A percentile compares a stretch with the other conserved stretches of the same genome.
Conservation (phyloP, 805 yeast species). For the Saturnispora halmiae region DNA sequence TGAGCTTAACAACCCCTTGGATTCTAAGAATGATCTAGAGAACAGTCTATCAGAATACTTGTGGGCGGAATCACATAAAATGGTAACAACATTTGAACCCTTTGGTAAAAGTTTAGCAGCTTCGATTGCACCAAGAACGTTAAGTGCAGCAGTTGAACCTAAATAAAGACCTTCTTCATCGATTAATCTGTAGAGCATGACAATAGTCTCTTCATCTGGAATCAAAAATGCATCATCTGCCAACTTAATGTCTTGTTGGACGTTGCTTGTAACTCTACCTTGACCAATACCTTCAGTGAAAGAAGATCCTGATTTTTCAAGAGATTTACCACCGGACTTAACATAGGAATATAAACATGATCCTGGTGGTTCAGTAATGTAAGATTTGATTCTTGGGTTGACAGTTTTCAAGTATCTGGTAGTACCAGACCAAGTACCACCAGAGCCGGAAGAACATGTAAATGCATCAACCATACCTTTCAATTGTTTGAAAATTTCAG, state of each 20-base stretch:
- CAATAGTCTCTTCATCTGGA: conserved; percentile 72
- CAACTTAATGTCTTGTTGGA: conserved; percentile 59
- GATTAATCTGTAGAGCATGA: conserved; percentile 71
- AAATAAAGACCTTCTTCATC: conserved; percentile 86
- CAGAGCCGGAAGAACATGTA: conserved; percentile 89
- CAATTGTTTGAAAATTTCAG: conserved; percentile 84
- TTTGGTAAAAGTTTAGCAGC: conserved; percentile 72
- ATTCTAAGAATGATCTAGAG: conserved; percentile 65
- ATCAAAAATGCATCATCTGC: conserved; percentile 76
- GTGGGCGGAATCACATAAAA: conserved; percentile 87
- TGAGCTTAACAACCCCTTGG: conserved; percentile 53
- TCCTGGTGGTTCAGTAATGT: conserved; percentile 92
- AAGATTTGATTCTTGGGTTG: conserved; percentile 50
- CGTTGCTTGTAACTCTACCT: conserved; percentile 81
- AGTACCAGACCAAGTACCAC: conserved; percentile 85
- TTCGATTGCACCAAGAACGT: conserved; percentile 80
- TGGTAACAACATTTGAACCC: conserved; percentile 72
- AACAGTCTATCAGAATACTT: conserved; percentile 78
- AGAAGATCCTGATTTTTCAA: conserved; percentile 71
- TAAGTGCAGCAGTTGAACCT: conserved; percentile 87
- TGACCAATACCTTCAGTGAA: conserved; percentile 97
- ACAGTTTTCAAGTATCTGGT: conserved; percentile 71
- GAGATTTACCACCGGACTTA: conserved; percentile 54
- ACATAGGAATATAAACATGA: conserved; percentile 75
- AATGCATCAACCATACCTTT: conserved; percentile 77